A percentile compares a stretch with the other conserved stretches of the same genome.
Conservation (phyloP, 148 eudicot species). For the Rhododendron simsii region DNA sequence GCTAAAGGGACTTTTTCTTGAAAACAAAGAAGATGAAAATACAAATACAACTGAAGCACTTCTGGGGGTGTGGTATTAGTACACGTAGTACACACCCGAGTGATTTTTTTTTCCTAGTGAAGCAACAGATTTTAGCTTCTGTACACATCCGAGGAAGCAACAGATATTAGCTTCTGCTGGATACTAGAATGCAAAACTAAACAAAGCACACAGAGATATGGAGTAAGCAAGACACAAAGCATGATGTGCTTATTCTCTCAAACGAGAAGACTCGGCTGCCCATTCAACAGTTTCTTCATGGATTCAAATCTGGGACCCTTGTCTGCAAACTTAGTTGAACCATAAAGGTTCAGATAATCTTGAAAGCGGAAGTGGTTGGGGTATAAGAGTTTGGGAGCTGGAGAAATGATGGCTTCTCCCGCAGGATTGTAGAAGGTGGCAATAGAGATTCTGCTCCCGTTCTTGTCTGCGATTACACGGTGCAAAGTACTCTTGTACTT, state of each 20-base stretch:
- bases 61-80: slow-evolving; percentile 25
- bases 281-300: slow-evolving; percentile 47
- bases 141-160: slow-evolving; percentile 15
- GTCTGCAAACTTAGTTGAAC: slow-evolving; percentile 60
- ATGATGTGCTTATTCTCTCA: slow-evolving; percentile 5
- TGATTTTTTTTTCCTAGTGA: neutral
- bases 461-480: slow-evolving; percentile 62
- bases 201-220: neutral
- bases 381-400: slow-evolving; percentile 48
- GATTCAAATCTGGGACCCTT: slow-evolving; percentile 57
- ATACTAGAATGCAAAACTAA: neutral
- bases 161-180: slow-evolving; percentile 21
- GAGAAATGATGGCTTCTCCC: slow-evolving; percentile 61
- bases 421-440: slow-evolving; percentile 92
- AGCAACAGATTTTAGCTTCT: neutral
- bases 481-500: slow-evolving; percentile 64
- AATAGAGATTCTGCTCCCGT: slow-evolving; percentile 65
- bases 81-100: slow-evolving; percentile 25
- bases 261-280: slow-evolving; percentile 6
- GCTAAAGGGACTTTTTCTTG: neutral
- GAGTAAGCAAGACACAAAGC: neutral
- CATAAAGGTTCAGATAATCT: slow-evolving; percentile 65
- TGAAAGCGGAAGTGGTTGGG: slow-evolving; percentile 44
- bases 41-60: neutral
- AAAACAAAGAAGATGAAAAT: neutral